Base-by-base conservation (phyloP, 129 eudicot genomes). In the Centaurea solstitialis region DNA sequence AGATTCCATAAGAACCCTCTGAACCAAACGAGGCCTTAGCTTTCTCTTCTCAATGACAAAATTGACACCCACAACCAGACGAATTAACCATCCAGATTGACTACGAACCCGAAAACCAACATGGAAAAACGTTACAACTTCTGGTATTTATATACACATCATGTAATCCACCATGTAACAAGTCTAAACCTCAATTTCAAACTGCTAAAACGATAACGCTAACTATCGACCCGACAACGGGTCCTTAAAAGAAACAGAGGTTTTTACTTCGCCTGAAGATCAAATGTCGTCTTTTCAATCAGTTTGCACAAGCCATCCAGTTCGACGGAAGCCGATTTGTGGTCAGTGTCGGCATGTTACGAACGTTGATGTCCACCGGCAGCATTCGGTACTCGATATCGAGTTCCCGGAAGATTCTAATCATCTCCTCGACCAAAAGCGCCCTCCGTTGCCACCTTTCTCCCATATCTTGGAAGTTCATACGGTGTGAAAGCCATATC, bases 391-490 rank as follows among this genome's bases (percentile, higher is more conserved):
- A 93, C 47, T 90, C 90, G 12, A 93, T 88, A 78, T 88, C 91
- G 0, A 92, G 95, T 40, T 88, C 93, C 39, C 86, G 79, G 83
- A 90, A 90, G 62, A 78, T 82, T 71, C 87, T 92, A 22, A 92
- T 82, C 97, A 92, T 90, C 73, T 89, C 97, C 81, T 90, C 93
- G 1, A 88, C 90, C 20, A 92, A 72, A 64, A 90, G 85, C 10
- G 90, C 87, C 81, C 91, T 88, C 74, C 97, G 80, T 40, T 38
- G 50, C 88, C 88, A 92, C 79, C 91, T 85, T 81, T 92, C 93
- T 6, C 91, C 93, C 94, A 92, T 90, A 77, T 90, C 94, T 76
- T 92, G 97, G 45, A 75, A 80, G 50, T 92, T 92, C 88, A 92
- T 92, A 39, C 82, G 84, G 72, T 92, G 94, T n/a, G 94, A 88